Conservation (phyloP, 1,139 yeast genomes). For the Yamadazyma aaseri region DNA sequence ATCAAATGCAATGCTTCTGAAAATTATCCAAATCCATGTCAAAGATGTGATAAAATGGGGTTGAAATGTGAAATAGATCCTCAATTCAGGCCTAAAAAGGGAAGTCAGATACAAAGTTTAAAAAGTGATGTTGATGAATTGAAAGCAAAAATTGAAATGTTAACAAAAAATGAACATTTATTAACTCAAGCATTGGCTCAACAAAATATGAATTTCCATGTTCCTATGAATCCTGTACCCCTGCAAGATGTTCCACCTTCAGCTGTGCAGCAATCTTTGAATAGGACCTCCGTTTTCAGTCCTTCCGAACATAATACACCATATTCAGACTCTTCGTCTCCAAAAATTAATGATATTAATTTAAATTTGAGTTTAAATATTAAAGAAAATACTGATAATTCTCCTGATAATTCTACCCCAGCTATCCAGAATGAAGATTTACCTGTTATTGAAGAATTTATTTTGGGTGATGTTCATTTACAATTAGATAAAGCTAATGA, state of each 20-base stretch:
- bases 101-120: constrained; percentile 81
- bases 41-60: constrained; percentile 77
- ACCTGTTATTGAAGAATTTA: constrained; percentile 48
- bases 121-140: constrained; percentile 83
- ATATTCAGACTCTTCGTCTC: constrained; percentile 11
- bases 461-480: constrained; percentile 70
- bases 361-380: constrained; percentile 7
- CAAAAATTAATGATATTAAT: constrained; percentile 8
- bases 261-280: constrained; percentile 2
- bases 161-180: constrained; percentile 68
- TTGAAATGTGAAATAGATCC: constrained; percentile 89
- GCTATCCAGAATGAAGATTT: constrained; percentile 12
- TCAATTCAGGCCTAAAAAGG: constrained; percentile 85
- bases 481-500: constrained; percentile 67
- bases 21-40: constrained; percentile 78
- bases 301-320: constrained; percentile 10
- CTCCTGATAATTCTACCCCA: constrained; percentile 17
- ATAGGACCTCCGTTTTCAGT: constrained; percentile 2
- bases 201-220: constrained; percentile 29
- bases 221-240: constrained; percentile 4
- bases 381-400: constrained; percentile 20
- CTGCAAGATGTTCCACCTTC: background rate
- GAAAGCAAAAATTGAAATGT: constrained; percentile 71
- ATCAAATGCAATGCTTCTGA: constrained; percentile 91
- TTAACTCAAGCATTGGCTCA: constrained; percentile 62